Conservation (phyloP, 441 rosid genomes). For the Pelargonium australe region DNA sequence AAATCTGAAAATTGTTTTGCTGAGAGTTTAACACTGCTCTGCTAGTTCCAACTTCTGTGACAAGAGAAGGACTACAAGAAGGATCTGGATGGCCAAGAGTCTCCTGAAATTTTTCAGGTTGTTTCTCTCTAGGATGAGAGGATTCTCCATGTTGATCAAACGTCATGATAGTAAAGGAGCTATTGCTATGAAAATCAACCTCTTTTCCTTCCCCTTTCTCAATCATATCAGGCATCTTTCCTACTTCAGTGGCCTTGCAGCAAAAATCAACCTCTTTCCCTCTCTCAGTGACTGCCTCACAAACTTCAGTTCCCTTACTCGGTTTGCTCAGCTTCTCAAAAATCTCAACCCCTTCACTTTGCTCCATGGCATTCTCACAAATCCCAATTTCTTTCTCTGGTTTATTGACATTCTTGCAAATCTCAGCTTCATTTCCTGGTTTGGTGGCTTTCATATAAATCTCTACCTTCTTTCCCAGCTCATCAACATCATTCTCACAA, state of each 20-base stretch:
- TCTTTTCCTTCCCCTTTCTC: not conserved
- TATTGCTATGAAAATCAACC: not conserved
- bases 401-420: not conserved
- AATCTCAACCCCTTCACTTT: no score
- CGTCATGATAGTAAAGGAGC: no score
- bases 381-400: not conserved
- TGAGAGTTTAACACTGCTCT: not conserved
- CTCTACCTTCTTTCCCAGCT: no score
- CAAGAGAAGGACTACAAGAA: not conserved
- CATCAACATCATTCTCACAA: not conserved
- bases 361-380: not conserved
- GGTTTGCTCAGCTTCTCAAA: no score
- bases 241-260: not conserved
- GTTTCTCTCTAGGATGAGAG: not conserved
- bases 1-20: no score
- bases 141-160: no score
- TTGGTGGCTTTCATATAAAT: no score
- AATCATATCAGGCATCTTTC: not conserved
- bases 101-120: not conserved
- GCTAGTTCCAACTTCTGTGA: no score
- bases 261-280: not conserved
- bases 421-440: not conserved
- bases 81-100: not conserved
- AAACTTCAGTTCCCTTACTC: not conserved
- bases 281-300: not conserved